Base-by-base conservation (phyloP, 495 filamentous ascomycete species). In the Neurospora sp. region DNA sequence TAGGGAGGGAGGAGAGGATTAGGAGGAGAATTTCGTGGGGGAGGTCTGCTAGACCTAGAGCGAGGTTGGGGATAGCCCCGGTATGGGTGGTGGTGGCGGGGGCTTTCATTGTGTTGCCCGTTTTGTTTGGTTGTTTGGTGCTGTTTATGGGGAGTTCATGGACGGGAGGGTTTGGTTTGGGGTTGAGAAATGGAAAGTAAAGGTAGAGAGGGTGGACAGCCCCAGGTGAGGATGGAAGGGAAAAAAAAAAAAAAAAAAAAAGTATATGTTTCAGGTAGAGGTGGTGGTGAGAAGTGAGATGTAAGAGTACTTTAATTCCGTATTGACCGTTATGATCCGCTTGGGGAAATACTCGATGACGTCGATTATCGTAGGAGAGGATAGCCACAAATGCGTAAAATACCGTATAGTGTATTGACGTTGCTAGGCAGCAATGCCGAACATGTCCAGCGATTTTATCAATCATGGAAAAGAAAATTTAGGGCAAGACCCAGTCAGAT, bases 1-100 rank as follows among this genome's bases (percentile, higher is more conserved):
- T 82, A 39, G 84, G 79, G 21, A 85, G 72, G 62, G 80, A 76
- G 19, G 76, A 73, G 37, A 84, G n/a, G 3, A 86, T 70, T 36
- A 83, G 74, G 69, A 81, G 77, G 17, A 85, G 69, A 39, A 86
- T 76, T 40, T 85, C 84, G 74, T 79, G 72, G 11, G 83, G 83
- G 3, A 86, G 78, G 48, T 76, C 73, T 19, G 40, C 39, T 5
- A 38, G 37, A 7, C 36, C 36, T 8, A 37, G 36, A 34, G 24
- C 24, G 24, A 28, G 24, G 24, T 28, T 28, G 24, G 24, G 24
- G 24, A 2, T 28, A 28, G 24, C 24, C 24, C 24, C 24, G 24
- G 24, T 28, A 28, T 28, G 24, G 24, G 24, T 2, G 24, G 24
- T 28, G 24, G 17, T 19, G 40, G 17, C 11, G 39, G 9, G 40